Evolutionary conservation across 1,284 basidiomycete genomes (phyloP).

Genomic region (Singerocomus inundabilis): DNA sequence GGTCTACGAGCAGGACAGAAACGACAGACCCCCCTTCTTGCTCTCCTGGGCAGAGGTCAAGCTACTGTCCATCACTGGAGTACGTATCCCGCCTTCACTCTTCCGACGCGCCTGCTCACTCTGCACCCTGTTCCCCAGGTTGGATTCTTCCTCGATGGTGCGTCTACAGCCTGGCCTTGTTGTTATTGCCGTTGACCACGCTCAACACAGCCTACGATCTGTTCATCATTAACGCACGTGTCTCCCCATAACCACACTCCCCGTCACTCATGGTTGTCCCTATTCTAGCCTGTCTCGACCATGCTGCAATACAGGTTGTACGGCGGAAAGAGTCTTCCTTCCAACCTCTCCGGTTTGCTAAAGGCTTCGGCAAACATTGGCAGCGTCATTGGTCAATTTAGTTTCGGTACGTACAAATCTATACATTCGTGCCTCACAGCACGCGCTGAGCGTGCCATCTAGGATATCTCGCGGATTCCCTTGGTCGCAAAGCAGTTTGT

Average conservation of each 20-base stretch:
- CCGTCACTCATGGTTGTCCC: background rate
- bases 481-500: slow-evolving; percentile 69
- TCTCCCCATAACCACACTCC: background rate
- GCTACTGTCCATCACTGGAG: slow-evolving; percentile 59
- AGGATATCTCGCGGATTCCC: slow-evolving; percentile 61
- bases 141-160: slow-evolving; percentile 70
- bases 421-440: slow-evolving; percentile 2
- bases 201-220: slow-evolving; percentile 60
- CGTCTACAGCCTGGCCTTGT: slow-evolving; percentile 14
- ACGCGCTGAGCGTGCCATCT: slow-evolving; percentile 11
- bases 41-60: slow-evolving; percentile 53
- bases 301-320: slow-evolving; percentile 78
- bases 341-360: slow-evolving; percentile 59
- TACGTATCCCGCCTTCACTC: slow-evolving; percentile 31
- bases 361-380: slow-evolving; percentile 74
- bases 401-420: slow-evolving; percentile 46
- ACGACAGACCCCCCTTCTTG: slow-evolving; percentile 44
- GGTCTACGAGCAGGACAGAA: slow-evolving; percentile 45
- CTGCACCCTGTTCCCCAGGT: slow-evolving; percentile 37
- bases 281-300: slow-evolving; percentile 59
- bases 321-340: slow-evolving; percentile 49
- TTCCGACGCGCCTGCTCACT: slow-evolving; percentile 6
- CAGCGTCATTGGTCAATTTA: slow-evolving; percentile 72
- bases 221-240: slow-evolving; percentile 71
- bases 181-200: background rate